A percentile compares a stretch with the other conserved stretches of the same genome.
These are phyloP conservation scores for Coniochaeta sp. DNA, from an alignment of 2,329 filamentous ascomycete genomes.

Conservation along the genomic window DNA sequence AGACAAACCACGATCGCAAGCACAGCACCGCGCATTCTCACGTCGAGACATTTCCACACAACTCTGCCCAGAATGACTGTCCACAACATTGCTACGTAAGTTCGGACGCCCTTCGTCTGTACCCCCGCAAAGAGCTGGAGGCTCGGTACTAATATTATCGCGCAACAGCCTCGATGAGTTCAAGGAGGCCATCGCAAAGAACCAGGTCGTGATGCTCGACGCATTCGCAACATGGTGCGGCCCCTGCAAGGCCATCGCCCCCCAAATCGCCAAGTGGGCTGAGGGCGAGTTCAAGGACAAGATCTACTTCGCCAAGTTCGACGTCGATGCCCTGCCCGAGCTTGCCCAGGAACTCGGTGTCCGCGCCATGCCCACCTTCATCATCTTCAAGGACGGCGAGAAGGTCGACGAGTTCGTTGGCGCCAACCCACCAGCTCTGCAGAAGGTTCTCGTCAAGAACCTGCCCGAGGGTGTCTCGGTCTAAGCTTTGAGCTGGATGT, in stretches of 20 bases:
- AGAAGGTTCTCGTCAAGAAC: constrained; percentile 29
- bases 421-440: constrained; percentile 66
- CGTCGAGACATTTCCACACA: constrained; percentile 26
- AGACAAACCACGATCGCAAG: constrained; percentile 6
- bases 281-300: constrained; percentile 41
- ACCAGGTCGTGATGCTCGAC: constrained; percentile 66
- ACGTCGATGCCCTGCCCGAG: constrained; percentile 75
- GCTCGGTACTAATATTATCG: constrained; percentile 1
- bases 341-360: constrained; percentile 72
- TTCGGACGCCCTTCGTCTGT: constrained; percentile 2
- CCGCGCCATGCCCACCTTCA: constrained; percentile 89
- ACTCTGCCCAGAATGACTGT: constrained; percentile 34
- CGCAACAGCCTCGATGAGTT: constrained; percentile 16
- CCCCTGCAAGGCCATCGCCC: constrained; percentile 87
- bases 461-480: neutral
- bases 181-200: constrained; percentile 27
- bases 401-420: constrained; percentile 70
- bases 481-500: neutral
- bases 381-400: constrained; percentile 73
- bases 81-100: constrained; percentile 31
- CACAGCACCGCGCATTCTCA: constrained; percentile 10
- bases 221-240: constrained; percentile 89
- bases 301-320: constrained; percentile 78
- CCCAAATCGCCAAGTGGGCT: constrained; percentile 57
- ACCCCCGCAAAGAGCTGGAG: neutral